A percentile compares a stretch with the other conserved stretches of the same genome.
Conservation (phyloP, 140 eudicot genomes). For the Oenanthe javanica region DNA sequence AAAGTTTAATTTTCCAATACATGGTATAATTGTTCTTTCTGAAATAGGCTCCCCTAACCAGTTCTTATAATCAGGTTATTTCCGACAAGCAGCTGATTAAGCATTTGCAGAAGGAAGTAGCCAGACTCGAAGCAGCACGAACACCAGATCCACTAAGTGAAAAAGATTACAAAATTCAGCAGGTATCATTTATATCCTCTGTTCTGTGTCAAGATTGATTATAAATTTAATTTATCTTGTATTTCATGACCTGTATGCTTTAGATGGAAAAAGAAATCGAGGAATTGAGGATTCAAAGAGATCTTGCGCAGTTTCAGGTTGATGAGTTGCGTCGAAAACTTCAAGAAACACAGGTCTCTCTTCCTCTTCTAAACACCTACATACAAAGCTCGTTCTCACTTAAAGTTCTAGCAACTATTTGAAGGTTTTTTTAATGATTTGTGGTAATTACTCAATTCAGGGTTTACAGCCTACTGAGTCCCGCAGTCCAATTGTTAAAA, state of each 20-base stretch:
- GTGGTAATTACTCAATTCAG: conserved; percentile 17
- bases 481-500: conserved; percentile 50
- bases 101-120: conserved; percentile 96
- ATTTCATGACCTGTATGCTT: conserved; percentile 6
- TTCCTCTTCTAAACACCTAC: background rate
- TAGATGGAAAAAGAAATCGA: conserved; percentile 88
- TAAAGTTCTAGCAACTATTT: too few relatives aligned
- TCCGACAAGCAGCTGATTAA: conserved; percentile 21
- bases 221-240: background rate
- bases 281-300: conserved; percentile 84
- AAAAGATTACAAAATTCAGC: conserved; percentile 65
- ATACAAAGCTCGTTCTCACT: background rate
- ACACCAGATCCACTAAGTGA: conserved; percentile 76
- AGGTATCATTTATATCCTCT: conserved; percentile 33
- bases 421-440: background rate
- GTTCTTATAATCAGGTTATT: too few relatives aligned
- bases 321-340: conserved; percentile 78
- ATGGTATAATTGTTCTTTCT: background rate
- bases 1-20: background rate
- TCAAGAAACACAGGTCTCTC: conserved; percentile 49
- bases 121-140: conserved; percentile 89
- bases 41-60: too few relatives aligned
- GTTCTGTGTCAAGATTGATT: background rate
- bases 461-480: conserved; percentile 34
- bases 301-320: conserved; percentile 73